phyloP scores from a whole-genome alignment of 2,329 filamentous ascomycete species.

The Graphilbum sp. region DNA sequence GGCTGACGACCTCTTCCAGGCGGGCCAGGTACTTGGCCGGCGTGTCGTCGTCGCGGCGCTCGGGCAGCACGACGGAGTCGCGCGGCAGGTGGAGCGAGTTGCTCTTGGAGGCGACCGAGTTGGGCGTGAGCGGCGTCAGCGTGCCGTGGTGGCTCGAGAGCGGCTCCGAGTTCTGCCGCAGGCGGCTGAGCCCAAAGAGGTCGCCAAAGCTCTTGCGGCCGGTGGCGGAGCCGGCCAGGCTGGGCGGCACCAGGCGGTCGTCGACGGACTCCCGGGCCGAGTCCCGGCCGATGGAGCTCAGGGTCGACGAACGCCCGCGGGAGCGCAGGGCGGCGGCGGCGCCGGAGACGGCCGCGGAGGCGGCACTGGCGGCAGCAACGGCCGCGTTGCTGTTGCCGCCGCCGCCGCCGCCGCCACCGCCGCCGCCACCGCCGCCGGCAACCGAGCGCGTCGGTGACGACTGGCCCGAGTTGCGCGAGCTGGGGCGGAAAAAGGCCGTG shows the following conservation, averaged over 20 bases:
- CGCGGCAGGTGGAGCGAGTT: slow-evolving; percentile 67
- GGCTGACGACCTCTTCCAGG: slow-evolving; percentile 63
- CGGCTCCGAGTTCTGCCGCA: slow-evolving; percentile 69
- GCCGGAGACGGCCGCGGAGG: slow-evolving; percentile 8
- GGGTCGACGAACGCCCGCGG: slow-evolving; percentile 72
- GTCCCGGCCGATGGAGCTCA: slow-evolving; percentile 63
- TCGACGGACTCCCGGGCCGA: slow-evolving; percentile 47
- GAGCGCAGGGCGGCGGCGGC: slow-evolving; percentile 34
- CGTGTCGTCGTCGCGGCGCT: slow-evolving; percentile 73
- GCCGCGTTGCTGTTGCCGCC: not conserved
- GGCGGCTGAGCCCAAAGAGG: slow-evolving; percentile 59
- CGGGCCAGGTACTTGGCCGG: slow-evolving; percentile 77
- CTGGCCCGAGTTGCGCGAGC: slow-evolving; percentile 37
- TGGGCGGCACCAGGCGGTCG: slow-evolving; percentile 49
- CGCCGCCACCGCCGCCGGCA: not conserved
- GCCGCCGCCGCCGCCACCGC: not conserved
- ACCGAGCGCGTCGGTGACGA: slow-evolving; percentile 44
- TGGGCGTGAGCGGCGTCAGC: slow-evolving; percentile 52
- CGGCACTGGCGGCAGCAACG: slow-evolving; percentile 19
- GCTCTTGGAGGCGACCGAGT: slow-evolving; percentile 55
- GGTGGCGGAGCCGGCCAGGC: slow-evolving; percentile 57
- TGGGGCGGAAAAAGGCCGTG: slow-evolving; percentile 31
- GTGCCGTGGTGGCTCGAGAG: slow-evolving; percentile 39
- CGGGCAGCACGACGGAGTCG: slow-evolving; percentile 55
- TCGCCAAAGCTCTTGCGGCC: slow-evolving; percentile 89